Percentiles rank a stretch among this genome's conserved stretches.
phyloP scores from a whole-genome alignment of 352 stramenopile species.

The Globisporangium paddicum region DNA sequence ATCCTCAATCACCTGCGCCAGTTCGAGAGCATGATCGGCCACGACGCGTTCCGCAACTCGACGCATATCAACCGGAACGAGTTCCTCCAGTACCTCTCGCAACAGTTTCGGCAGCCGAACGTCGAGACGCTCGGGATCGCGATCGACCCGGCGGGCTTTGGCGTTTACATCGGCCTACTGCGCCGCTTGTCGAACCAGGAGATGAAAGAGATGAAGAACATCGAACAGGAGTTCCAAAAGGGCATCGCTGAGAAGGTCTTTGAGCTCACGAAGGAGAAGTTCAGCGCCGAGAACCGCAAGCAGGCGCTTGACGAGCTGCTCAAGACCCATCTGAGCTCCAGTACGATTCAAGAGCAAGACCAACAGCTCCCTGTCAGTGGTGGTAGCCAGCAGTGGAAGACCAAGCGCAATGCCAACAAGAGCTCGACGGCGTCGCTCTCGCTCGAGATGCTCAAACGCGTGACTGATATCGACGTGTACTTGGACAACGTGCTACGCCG shows the following conservation, averaged over 20 bases:
- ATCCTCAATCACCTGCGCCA: constrained; percentile 60
- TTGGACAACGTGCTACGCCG: constrained; percentile 73
- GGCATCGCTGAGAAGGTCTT: constrained; percentile 77
- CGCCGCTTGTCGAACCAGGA: constrained; percentile 69
- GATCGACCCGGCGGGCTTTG: constrained; percentile 64
- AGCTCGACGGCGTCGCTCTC: constrained; percentile 48
- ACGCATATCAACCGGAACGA: constrained; percentile 59
- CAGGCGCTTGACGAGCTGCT: constrained; percentile 63
- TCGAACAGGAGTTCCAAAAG: constrained; percentile 80
- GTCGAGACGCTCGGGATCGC: constrained; percentile 57
- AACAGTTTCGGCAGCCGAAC: constrained; percentile 62
- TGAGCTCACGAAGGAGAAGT: constrained; percentile 81
- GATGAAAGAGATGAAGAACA: constrained; percentile 71
- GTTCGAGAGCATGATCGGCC: constrained; percentile 57
- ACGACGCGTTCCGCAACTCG: constrained; percentile 56
- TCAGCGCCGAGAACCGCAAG: constrained; percentile 76
- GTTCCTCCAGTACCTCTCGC: constrained; percentile 68
- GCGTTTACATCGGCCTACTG: constrained; percentile 74
- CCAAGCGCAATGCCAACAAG: constrained; percentile 5
- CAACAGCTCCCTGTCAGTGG: background rate
- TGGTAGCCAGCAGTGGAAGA: background rate
- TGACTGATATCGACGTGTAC: constrained; percentile 81
- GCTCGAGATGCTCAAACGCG: constrained; percentile 72
- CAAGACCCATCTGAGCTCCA: constrained; percentile 15
- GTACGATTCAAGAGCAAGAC: constrained; percentile 6